Conservation (phyloP, 768 basidiomycete genomes). For the Tulasnella sp. region DNA sequence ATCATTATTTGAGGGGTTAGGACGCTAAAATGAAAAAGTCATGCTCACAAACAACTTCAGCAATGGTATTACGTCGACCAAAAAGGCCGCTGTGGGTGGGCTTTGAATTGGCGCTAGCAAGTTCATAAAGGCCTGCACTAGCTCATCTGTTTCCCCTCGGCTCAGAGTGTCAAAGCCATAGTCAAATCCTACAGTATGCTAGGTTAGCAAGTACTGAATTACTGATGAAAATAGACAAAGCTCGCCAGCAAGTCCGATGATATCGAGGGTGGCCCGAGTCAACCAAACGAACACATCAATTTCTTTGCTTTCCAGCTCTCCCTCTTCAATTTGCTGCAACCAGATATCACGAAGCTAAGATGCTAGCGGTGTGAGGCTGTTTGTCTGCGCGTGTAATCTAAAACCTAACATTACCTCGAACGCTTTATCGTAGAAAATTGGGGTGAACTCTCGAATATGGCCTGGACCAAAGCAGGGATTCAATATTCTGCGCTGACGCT, state of each 20-base stretch:
- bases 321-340: background rate
- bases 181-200: slow-evolving; percentile 32
- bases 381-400: slow-evolving; percentile 50
- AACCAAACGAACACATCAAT: slow-evolving; percentile 18
- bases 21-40: background rate
- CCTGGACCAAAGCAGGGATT: slow-evolving; percentile 63
- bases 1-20: background rate
- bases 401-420: slow-evolving; percentile 53
- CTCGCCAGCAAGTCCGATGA: slow-evolving; percentile 33
- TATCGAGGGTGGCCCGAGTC: slow-evolving; percentile 30
- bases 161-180: slow-evolving; percentile 38
- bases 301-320: background rate
- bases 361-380: slow-evolving; percentile 44
- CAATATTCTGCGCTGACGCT: slow-evolving; percentile 31
- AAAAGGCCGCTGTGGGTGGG: background rate
- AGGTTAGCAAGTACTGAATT: background rate
- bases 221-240: background rate
- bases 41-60: background rate
- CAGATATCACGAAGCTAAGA: slow-evolving; percentile 34
- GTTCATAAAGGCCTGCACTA: slow-evolving; percentile 35
- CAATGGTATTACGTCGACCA: background rate
- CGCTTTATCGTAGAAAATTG: slow-evolving; percentile 55
- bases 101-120: slow-evolving; percentile 28
- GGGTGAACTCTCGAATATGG: slow-evolving; percentile 55
- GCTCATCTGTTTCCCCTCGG: slow-evolving; percentile 34